These are phyloP conservation scores for Cryptococcus neoformans DNA, from an alignment of 1,284 basidiomycete genomes.

Conservation along the genomic window DNA sequence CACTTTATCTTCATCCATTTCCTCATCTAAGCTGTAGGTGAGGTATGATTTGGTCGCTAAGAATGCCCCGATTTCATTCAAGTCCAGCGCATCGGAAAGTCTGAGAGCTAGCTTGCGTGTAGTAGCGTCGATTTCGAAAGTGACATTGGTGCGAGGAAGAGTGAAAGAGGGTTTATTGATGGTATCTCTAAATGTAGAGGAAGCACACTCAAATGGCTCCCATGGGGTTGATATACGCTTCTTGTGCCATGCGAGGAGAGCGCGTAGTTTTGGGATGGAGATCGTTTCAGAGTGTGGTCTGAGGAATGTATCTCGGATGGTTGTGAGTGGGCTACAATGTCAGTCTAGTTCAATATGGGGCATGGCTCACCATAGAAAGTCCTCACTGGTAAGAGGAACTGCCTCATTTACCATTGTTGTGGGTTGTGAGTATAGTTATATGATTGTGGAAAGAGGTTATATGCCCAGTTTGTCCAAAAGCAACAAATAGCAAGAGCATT, in stretches of 20 bases:
- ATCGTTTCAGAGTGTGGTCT: conserved; percentile 19
- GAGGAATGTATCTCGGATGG: conserved; percentile 35
- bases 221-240: conserved; percentile 26
- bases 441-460: too few species aligned
- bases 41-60: conserved; percentile 31
- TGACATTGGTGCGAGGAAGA: conserved; percentile 17
- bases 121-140: conserved; percentile 22
- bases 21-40: conserved; percentile 28
- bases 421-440: background rate
- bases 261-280: conserved; percentile 23
- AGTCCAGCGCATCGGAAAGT: conserved; percentile 17
- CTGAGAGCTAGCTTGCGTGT: conserved; percentile 19
- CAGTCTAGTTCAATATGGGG: too few species aligned
- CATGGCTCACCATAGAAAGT: conserved; percentile 12
- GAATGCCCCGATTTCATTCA: conserved; percentile 28
- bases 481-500: too few species aligned
- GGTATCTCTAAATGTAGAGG: conserved; percentile 9
- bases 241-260: conserved; percentile 27
- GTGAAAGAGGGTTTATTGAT: conserved; percentile 17
- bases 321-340: conserved; percentile 31
- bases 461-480: too few species aligned
- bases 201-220: conserved; percentile 23
- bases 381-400: conserved; percentile 7
- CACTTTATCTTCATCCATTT: conserved; percentile 20
- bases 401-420: conserved; percentile 12